Evolutionary conservation across 306 rosid genomes (phyloP), one percentile per base, ranked within the genome.

Genomic region (Malus orientalis): DNA sequence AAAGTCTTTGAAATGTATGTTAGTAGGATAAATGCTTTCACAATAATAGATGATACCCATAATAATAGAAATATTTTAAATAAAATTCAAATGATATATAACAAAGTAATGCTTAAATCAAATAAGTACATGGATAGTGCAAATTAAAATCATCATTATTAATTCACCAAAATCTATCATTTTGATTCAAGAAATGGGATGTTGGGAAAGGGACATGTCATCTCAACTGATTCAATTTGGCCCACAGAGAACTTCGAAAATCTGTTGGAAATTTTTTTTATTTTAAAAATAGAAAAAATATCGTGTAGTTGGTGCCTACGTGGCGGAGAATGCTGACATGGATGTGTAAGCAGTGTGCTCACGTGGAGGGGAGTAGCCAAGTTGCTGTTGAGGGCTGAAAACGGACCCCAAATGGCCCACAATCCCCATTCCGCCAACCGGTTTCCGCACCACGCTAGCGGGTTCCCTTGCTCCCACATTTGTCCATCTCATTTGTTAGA

Each of bases 341-440:
- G 87, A 74, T 57, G 47, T 11, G 20, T 13, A 32, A 74, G 55
- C 70, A 3, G 47, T 19, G 78, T 55, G 47, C 49, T 84, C 93
- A 84, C 88, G 86, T 81, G 89, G 88, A 83, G 64, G 7, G 76
- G 79, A 79, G 53, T 74, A 72, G 80, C 55, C 78, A 79, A 64
- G 73, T 74, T 71, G 83, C 38, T 29, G 36, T 4, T 45, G 45
- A 78, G 65, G 74, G 30, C 76, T 63, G 74, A 70, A 71, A 36
- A 33, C 54, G 78, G 84, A 76, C 90, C 80, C 69, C 76, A 15
- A 7, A 16, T 57, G 83, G 83, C 62, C 88, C 91, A 86, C 89
- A 64, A 59, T 78, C 85, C 89, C 91, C 96, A 88, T 92, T 72
- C 89, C 30, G 81, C 92, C 91, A 15, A 82, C 81, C 90, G 61